Conservation (phyloP, 345 rosid genomes). For the Syzygium grande region DNA sequence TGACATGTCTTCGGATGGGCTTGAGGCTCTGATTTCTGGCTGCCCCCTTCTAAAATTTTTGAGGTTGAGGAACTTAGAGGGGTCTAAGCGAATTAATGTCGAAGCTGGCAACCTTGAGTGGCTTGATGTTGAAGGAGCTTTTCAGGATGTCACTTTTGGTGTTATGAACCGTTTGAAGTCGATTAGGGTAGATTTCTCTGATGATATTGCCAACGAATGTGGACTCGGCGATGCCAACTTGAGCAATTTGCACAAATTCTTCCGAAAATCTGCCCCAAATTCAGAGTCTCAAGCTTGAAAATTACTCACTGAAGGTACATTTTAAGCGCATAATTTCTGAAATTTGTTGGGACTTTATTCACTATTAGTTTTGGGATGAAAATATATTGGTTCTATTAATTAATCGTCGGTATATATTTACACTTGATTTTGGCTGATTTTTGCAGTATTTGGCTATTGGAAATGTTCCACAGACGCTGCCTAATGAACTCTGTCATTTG, state of each 20-base stretch:
- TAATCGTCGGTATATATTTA: background rate
- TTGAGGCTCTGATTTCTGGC: background rate
- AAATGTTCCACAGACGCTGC: background rate
- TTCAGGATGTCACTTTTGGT: background rate
- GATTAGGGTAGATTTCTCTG: fast-evolving
- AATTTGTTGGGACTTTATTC: background rate
- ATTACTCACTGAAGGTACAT: background rate
- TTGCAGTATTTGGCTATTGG: background rate
- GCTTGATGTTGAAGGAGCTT: background rate
- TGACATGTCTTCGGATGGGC: background rate
- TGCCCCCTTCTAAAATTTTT: background rate
- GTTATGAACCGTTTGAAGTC: background rate
- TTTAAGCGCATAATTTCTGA: background rate
- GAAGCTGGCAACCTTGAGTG: background rate
- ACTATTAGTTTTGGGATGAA: background rate
- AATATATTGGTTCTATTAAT: background rate
- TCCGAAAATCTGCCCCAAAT: background rate
- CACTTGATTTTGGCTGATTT: background rate
- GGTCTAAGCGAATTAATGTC: background rate
- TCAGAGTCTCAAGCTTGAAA: background rate
- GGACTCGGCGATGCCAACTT: background rate
- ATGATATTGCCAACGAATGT: background rate
- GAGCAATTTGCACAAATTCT: background rate
- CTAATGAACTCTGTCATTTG: background rate
- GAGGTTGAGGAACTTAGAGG: background rate